Percentiles rank a stretch among this genome's conserved stretches.
Conservation (phyloP, 73 alveolate genomes). For the Paramecium sexaurelia region DNA sequence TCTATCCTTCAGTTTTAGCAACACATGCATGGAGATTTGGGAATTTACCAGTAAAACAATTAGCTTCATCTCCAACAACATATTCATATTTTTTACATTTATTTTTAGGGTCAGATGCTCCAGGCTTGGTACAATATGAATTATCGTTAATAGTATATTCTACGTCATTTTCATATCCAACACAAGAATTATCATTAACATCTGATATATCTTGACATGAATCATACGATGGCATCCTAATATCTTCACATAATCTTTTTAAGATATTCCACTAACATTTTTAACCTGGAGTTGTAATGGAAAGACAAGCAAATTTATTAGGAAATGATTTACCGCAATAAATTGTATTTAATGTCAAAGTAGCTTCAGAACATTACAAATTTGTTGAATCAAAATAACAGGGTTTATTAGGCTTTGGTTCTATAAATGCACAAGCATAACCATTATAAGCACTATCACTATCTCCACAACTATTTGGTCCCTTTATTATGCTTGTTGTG, state of each 20-base stretch:
- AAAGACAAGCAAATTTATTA: background rate
- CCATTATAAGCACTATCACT: background rate
- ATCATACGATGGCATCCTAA: background rate
- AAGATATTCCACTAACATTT: background rate
- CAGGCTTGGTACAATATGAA: background rate
- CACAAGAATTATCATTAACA: background rate
- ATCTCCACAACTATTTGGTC: background rate
- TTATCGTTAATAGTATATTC: background rate
- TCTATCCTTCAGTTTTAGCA: background rate
- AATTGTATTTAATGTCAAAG: background rate
- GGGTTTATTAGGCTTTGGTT: background rate
- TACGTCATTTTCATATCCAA: conserved; percentile 14
- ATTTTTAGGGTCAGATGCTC: background rate
- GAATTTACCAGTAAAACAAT: background rate
- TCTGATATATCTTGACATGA: background rate
- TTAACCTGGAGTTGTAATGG: background rate
- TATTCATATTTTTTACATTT: background rate
- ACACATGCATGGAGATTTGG: background rate
- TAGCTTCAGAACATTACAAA: background rate
- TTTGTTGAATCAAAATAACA: background rate
- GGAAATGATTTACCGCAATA: background rate
- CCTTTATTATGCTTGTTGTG: background rate
- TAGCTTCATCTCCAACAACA: background rate
- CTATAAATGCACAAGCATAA: background rate
- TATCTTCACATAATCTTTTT: background rate